phyloP scores from a whole-genome alignment of 441 rosid genomes.

The Syzygium malaccense region DNA sequence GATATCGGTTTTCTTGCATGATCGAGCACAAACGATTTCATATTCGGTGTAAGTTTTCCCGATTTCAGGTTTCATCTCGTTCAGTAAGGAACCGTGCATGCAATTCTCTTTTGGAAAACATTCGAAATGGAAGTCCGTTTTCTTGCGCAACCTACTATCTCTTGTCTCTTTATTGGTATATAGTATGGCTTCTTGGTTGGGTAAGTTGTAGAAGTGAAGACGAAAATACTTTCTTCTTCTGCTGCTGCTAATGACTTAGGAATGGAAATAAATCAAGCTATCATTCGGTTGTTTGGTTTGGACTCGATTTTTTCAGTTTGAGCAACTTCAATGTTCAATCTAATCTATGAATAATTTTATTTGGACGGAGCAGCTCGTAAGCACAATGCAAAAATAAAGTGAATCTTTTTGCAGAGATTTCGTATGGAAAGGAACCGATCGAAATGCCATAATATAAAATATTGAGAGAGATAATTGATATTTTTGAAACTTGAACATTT shows the following conservation, averaged over 20 bases:
- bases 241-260: fast-evolving
- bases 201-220: background rate
- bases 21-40: background rate
- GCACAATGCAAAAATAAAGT: background rate
- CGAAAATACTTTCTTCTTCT: background rate
- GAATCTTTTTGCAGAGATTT: no score
- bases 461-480: no score
- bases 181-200: background rate
- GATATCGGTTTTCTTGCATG: fast-evolving
- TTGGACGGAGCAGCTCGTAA: fast-evolving
- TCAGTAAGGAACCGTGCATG: background rate
- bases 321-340: background rate
- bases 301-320: fast-evolving
- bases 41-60: fast-evolving
- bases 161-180: background rate
- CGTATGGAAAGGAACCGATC: background rate
- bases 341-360: fast-evolving
- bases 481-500: background rate
- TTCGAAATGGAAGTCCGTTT: background rate
- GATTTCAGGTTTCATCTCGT: background rate
- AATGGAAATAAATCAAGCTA: fast-evolving
- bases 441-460: background rate
- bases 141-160: fast-evolving
- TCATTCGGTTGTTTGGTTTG: fast-evolving
- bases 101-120: background rate